Evolutionary conservation across 163 green algal genomes (phyloP).

Genomic region (Scenedesmus sp.): DNA sequence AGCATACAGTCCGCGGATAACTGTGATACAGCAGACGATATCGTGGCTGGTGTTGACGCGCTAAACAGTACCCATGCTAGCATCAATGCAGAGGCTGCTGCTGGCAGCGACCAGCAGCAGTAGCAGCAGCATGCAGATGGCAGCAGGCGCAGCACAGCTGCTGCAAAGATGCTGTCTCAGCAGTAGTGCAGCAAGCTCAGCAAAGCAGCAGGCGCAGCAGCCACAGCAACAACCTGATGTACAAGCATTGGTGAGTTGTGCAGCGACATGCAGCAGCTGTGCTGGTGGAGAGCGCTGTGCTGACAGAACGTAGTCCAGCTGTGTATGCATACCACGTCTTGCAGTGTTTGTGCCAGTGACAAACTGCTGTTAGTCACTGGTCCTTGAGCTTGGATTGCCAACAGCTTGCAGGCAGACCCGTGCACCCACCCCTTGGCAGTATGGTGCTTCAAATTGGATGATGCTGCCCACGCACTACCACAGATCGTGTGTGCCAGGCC

Average conservation of each 20-base stretch:
- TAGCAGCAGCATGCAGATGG: background rate
- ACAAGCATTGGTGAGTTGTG: background rate
- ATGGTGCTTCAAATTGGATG: background rate
- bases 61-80: background rate
- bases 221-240: background rate
- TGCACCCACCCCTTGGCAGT: background rate
- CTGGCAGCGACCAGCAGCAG: background rate
- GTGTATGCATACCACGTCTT: background rate
- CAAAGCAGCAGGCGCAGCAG: constrained; percentile 20
- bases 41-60: background rate
- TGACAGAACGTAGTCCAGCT: too few relatives aligned
- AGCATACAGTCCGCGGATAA: background rate
- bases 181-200: background rate
- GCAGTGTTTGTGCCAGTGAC: background rate
- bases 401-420: background rate
- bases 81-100: constrained; percentile 17
- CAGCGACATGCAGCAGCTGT: background rate
- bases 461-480: background rate
- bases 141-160: background rate
- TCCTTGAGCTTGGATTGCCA: background rate
- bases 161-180: constrained; percentile 11
- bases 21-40: background rate
- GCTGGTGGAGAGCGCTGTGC: background rate
- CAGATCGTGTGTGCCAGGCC: background rate
- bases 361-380: background rate